A percentile compares a stretch with the other conserved stretches of the same genome.
phyloP scores from a whole-genome alignment of 352 stramenopile species.

The Peronosclerospora sorghi region DNA sequence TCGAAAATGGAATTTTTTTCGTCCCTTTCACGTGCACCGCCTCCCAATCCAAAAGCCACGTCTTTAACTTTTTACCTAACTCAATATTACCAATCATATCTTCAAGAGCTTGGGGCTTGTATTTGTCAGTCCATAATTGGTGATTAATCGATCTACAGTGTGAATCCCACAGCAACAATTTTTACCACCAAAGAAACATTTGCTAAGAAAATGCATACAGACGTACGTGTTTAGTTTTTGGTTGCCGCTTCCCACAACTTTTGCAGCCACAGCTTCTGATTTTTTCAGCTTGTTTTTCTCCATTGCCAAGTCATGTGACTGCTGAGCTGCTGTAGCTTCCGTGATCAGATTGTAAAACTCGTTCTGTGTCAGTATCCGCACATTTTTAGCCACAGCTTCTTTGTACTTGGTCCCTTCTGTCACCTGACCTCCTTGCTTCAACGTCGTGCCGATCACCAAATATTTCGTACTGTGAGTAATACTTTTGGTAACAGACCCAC shows the following conservation, averaged over 20 bases:
- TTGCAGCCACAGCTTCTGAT: constrained; percentile 26
- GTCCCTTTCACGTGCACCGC: constrained; percentile 72
- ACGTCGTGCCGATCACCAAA: constrained; percentile 48
- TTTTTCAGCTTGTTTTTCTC: constrained; percentile 55
- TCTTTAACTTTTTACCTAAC: constrained; percentile 75
- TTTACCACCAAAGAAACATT: neutral
- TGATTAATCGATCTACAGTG: constrained; percentile 30
- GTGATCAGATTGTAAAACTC: constrained; percentile 83
- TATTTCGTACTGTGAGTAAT: constrained; percentile 70
- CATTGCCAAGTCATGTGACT: constrained; percentile 37
- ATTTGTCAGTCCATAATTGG: constrained; percentile 94
- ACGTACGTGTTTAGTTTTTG: constrained; percentile 35
- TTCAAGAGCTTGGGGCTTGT: constrained; percentile 85
- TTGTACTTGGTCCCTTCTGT: constrained; percentile 78
- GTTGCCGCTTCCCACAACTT: constrained; percentile 56
- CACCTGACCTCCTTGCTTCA: constrained; percentile 63
- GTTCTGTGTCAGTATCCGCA: constrained; percentile 77
- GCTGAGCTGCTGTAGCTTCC: constrained; percentile 50
- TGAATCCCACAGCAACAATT: constrained; percentile 1
- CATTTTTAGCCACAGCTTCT: constrained; percentile 76
- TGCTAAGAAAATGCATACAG: neutral
- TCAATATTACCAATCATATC: constrained; percentile 93
- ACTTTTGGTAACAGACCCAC: constrained; percentile 46
- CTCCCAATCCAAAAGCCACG: constrained; percentile 80
- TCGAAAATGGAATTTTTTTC: constrained; percentile 70